phyloP scores from a whole-genome alignment of 202 grass and related monocot genomes.

The Carex arenaria region DNA sequence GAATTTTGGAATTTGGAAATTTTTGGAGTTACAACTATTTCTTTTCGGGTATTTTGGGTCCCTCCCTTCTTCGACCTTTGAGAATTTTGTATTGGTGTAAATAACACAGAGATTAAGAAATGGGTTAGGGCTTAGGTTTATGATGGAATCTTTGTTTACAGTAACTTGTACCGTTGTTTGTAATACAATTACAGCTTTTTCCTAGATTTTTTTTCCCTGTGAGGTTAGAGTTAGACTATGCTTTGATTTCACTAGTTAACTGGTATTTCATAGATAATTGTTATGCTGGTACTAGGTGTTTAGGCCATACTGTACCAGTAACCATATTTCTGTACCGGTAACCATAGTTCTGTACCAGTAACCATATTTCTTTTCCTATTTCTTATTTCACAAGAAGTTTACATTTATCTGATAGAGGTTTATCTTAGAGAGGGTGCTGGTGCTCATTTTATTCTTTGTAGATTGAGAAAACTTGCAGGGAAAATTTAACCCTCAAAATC shows the following conservation, averaged over 20 bases:
- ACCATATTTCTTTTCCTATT: not conserved
- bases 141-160: slow-evolving; percentile 15
- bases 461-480: not conserved
- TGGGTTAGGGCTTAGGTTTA: slow-evolving; percentile 6
- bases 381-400: not conserved
- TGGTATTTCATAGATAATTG: not conserved
- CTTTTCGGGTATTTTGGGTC: not conserved
- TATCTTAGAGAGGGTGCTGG: not conserved
- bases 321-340: not conserved
- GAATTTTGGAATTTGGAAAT: slow-evolving; percentile 36
- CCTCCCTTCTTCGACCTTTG: not conserved
- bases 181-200: slow-evolving; percentile 16
- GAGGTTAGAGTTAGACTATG: slow-evolving; percentile 1
- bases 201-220: not conserved
- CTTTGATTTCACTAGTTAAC: not conserved
- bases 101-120: slow-evolving; percentile 20
- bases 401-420: not conserved
- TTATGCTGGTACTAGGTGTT: not conserved
- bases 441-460: not conserved
- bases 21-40: slow-evolving; percentile 2
- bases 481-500: not conserved
- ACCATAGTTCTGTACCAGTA: not conserved
- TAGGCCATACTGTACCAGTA: not conserved
- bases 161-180: slow-evolving; percentile 6
- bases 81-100: slow-evolving; percentile 20